These are phyloP conservation scores for Cyclotella kingstonii DNA, from an alignment of 108 stramenopile species.

Conservation along the genomic window DNA sequence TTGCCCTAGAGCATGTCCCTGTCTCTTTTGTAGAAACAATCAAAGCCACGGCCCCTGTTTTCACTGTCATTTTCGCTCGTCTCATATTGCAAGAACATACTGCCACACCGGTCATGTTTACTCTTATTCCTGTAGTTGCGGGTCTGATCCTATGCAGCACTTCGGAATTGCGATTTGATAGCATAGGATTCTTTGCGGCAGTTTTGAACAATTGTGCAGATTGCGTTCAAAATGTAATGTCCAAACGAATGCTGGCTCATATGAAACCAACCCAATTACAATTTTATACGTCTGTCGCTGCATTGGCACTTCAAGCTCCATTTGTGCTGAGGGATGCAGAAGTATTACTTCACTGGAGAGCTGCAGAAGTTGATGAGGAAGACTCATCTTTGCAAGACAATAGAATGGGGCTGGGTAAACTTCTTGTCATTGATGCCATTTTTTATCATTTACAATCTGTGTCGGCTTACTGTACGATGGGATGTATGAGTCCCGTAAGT, in stretches of 20 bases:
- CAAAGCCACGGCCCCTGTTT: slow-evolving; percentile 50
- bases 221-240: slow-evolving; percentile 54
- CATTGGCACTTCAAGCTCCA: slow-evolving; percentile 39
- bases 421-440: slow-evolving; percentile 41
- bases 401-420: slow-evolving; percentile 19
- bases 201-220: slow-evolving; percentile 48
- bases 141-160: slow-evolving; percentile 43
- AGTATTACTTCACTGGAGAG: not conserved
- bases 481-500: slow-evolving; percentile 40
- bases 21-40: slow-evolving; percentile 55
- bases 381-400: too few species aligned
- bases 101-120: slow-evolving; percentile 30
- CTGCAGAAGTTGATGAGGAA: not conserved
- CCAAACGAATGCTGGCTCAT: slow-evolving; percentile 42
- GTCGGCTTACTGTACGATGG: slow-evolving; percentile 48
- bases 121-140: slow-evolving; percentile 41
- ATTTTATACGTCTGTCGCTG: slow-evolving; percentile 48
- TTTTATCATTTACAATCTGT: slow-evolving; percentile 51
- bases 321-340: slow-evolving; percentile 29
- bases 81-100: slow-evolving; percentile 43
- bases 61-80: slow-evolving; percentile 41
- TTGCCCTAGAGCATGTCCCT: slow-evolving; percentile 47
- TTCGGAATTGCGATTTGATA: slow-evolving; percentile 38
- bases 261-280: slow-evolving; percentile 45
- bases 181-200: slow-evolving; percentile 46